These are phyloP conservation scores for Clavaria fumosa DNA, from an alignment of 768 basidiomycete genomes.

Conservation along the genomic window DNA sequence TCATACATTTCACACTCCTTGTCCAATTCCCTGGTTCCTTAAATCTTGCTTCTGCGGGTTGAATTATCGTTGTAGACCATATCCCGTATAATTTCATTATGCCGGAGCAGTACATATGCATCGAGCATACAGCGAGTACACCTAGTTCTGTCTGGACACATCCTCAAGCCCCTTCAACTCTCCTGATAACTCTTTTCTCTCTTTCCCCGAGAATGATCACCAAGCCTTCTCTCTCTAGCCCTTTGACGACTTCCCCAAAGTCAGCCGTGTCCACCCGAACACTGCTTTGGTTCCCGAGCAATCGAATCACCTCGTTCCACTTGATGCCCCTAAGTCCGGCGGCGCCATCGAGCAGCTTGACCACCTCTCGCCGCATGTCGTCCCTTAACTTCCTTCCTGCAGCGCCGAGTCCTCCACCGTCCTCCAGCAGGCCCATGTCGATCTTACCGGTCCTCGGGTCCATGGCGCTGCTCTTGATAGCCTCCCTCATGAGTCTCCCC, in stretches of 20 bases:
- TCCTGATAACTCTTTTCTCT: slow-evolving; percentile 67
- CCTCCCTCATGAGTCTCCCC: slow-evolving; percentile 88
- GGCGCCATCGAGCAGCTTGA: slow-evolving; percentile 46
- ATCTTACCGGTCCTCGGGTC: slow-evolving; percentile 96
- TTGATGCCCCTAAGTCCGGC: slow-evolving; percentile 46
- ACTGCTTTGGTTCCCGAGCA: slow-evolving; percentile 71
- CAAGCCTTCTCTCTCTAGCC: slow-evolving; percentile 71
- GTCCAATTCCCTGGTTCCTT: too few species aligned
- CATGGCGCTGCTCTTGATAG: slow-evolving; percentile 87
- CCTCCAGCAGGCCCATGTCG: slow-evolving; percentile 90
- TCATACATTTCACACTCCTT: too few species aligned
- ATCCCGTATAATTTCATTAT: too few species aligned
- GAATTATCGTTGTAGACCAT: too few species aligned
- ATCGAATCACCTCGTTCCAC: slow-evolving; percentile 72
- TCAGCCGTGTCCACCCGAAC: slow-evolving; percentile 66
- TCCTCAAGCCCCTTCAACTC: slow-evolving; percentile 29
- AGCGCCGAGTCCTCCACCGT: slow-evolving; percentile 81
- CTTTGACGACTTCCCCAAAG: slow-evolving; percentile 66
- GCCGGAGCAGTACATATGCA: too few species aligned
- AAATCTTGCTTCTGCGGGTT: too few species aligned
- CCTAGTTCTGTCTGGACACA: too few species aligned
- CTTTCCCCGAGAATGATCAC: slow-evolving; percentile 80
- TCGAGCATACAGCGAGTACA: too few species aligned
- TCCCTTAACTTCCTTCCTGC: slow-evolving; percentile 70
- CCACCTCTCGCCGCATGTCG: slow-evolving; percentile 78